Base-by-base conservation (phyloP, 345 rosid genomes). In the Punica granatum region DNA sequence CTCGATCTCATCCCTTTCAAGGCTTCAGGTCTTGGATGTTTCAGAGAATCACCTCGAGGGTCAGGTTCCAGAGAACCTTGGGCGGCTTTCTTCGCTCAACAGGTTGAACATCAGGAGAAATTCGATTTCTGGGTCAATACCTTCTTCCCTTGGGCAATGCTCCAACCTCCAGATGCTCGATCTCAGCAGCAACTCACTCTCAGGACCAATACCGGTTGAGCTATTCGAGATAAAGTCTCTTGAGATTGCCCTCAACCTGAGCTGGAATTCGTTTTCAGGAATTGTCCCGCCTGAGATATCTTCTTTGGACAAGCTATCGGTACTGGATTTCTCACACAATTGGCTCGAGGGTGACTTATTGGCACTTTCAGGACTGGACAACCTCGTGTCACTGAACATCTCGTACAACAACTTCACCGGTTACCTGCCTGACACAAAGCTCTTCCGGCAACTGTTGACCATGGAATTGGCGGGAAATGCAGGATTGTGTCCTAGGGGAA, bases 351-450 rank as follows among this genome's bases (percentile, higher is more conserved):
- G 92, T 6, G 80, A 89, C 66, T 81, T 89, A 63, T n/a, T 75
- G 64, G 75, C 72, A 34, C 70, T 86, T 16, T 77, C 84, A 0
- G 77, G 73, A 19, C 67, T 89, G 23, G 87, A 83, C n/a, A 86
- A 89, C 79, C 84, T 89, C 1, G 88, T 86, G 60, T 89, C 92
- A 65, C 32, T 86, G 36, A 89, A 89, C 71, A 81, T 89, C 63
- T 93, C 97, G 36, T 80, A 87, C 84, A 93, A 93, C 74, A 82
- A 88, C 70, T 84, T 93, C 77, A 77, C 84, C 0, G 92, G 92
- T n/a, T 89, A 71, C 79, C 92, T 89, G 54, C 92, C 92, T 9
- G 90, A 86, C 66, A 86, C 75, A 63, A 81, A 86, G 78, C 72
- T 89, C 35, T 89, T 89, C 49, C 80, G 88, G 66, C 92, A 86